Base-by-base conservation (phyloP, 345 rosid species). In the Salix viminalis region DNA sequence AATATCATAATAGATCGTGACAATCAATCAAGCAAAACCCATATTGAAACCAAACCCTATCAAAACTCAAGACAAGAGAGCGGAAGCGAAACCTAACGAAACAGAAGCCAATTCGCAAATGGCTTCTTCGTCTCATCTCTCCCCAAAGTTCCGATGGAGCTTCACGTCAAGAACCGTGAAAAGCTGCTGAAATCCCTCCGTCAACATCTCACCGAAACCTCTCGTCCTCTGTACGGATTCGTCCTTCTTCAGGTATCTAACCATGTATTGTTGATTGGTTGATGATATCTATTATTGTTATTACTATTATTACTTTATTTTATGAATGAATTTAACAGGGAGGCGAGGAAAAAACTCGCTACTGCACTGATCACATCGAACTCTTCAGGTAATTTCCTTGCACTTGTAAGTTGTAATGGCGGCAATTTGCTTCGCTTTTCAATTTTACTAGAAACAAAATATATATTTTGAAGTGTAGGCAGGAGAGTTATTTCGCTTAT, bases 401-500 rank as follows among this genome's bases (percentile, higher is more conserved):
- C 15, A 62, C 34, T 8, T 62, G 6, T 62, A 62, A 62, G 14
- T 11, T 23, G 14, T 24, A 21, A 66, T 66, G 18, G 21, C 67
- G 12, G 1, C 18, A 36, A 64, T 64, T 64, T 12, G 5, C 36
- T 28, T 13, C 12, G 32, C 28, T 28, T 64, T 28, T 64, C 36
- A 15, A 30, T 66, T 66, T 4, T 12, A 34, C 16, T 66, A 13
- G 23, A 46, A 46, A 46, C 50, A 46, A 46, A 46, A 12, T 15
- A 10, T 66, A 28, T 65, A 76, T 18, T 41, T 78, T 78, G 72
- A 46, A 23, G 61, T 77, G 54, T 73, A 94, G 97, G 86, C 94
- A 92, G 84, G 91, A 88, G 83, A 91, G 98, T 84, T 94, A 92
- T 83, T 92, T 95, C 80, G 94, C 99, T 32, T 92, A 95, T 83